Base-by-base conservation (phyloP, 2,329 filamentous ascomycete genomes). In the Calonectria ilicicola region DNA sequence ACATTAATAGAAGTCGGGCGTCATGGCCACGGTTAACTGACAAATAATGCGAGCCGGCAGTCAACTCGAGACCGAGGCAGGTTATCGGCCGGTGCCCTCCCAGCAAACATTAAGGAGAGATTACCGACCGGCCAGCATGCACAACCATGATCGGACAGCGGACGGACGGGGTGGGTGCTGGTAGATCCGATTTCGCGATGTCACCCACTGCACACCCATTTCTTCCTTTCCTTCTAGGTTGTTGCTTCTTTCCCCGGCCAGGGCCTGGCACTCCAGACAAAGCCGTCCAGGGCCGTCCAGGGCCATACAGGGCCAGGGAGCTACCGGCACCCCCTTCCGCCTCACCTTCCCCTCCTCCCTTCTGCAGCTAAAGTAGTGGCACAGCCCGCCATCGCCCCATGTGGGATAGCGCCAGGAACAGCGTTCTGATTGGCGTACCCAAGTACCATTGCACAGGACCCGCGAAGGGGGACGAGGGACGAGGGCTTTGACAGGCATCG, bases 341-440 rank as follows among this genome's bases (percentile, higher is more conserved):
- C 73, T 68, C 67, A 66, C 62, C 44, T 42, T 53, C 67, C 44
- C 27, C 51, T 23, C 67, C 29, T 62, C 27, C 42, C 26, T 40
- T 26, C 65, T 75, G 72, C 67, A 74, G 65, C 70, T 72, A 76
- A 68, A 72, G 56, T 51, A 53, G 62, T 72, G 69, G 65, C 29
- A 46, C 66, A 62, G 49, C 51, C 58, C 46, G 27, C 70, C 58
- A 72, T 44, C 44, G 17, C 67, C 44, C 32, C 6, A 77, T 74
- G 64, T 7, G 80, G 83, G 65, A 78, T 83, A 84, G 84, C 80
- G 79, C 74, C 83, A 86, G 83, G 83, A 74, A 85, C 84, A 80
- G 75, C 40, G 21, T 38, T 76, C n/a, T 81, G 73, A 86, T 87
- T 87, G 85, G 85, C 56, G 51, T 80, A 81, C 83, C 81, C 82